Evolutionary conservation across 176 grass and related monocot species (phyloP).

Genomic region (Tuctoria greenei): DNA sequence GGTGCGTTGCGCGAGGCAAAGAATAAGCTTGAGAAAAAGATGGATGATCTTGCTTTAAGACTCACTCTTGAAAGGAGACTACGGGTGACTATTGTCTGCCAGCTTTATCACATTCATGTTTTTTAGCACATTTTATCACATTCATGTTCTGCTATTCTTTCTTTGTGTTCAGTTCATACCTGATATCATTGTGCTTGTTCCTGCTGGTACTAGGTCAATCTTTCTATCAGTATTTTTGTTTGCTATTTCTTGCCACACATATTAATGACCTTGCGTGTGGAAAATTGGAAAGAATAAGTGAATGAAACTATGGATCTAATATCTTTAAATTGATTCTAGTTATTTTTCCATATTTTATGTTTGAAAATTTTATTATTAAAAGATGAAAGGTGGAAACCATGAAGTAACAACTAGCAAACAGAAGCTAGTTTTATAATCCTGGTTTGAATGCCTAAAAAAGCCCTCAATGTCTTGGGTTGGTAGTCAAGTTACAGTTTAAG

Average conservation of each 20-base stretch:
- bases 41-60: slow-evolving; percentile 89
- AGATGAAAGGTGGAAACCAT: not conserved
- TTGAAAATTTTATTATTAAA: not conserved
- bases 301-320: not conserved
- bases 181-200: slow-evolving; percentile 15
- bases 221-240: not conserved
- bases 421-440: not conserved
- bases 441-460: not conserved
- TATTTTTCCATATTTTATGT: not conserved
- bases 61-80: slow-evolving; percentile 80
- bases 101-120: not conserved
- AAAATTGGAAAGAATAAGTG: not conserved
- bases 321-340: not conserved
- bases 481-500: not conserved
- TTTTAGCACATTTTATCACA: too few species aligned
- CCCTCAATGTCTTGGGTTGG: not conserved
- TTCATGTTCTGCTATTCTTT: not conserved
- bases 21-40: slow-evolving; percentile 95
- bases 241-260: not conserved
- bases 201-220: not conserved
- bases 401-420: not conserved
- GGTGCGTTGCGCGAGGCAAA: slow-evolving; percentile 92
- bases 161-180: not conserved
- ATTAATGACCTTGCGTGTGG: not conserved
- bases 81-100: slow-evolving; percentile 48